These are phyloP conservation scores for Mycotypha africana DNA, from an alignment of 371 early-diverging fungal genomes.

Conservation along the genomic window DNA sequence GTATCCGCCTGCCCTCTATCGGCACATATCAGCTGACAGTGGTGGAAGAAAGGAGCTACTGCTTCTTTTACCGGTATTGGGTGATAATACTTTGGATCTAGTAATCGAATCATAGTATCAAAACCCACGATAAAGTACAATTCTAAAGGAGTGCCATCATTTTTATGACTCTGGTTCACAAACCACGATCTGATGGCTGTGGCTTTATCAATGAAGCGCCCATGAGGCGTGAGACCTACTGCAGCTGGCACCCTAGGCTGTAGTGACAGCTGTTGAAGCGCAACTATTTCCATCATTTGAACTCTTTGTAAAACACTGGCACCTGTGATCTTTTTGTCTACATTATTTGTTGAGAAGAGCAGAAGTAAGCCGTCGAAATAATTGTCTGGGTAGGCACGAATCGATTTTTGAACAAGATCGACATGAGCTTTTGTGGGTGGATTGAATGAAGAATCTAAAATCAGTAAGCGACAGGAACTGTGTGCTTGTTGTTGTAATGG, in stretches of 20 bases:
- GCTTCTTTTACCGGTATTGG: constrained; percentile 24
- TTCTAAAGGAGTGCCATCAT: constrained; percentile 19
- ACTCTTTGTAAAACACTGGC: constrained; percentile 41
- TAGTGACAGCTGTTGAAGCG: constrained; percentile 16
- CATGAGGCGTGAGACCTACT: constrained; percentile 50
- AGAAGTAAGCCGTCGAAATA: constrained; percentile 42
- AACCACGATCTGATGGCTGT: constrained; percentile 19
- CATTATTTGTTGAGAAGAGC: constrained; percentile 53
- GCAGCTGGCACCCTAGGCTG: constrained; percentile 22
- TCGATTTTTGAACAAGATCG: constrained; percentile 30
- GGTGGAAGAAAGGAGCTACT: constrained; percentile 43
- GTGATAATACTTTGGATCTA: constrained; percentile 59
- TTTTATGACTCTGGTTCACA: background rate
- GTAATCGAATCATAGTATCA: constrained; percentile 55
- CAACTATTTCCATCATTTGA: constrained; percentile 52
- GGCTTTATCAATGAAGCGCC: constrained; percentile 59
- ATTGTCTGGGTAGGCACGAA: constrained; percentile 12
- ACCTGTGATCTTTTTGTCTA: constrained; percentile 50
- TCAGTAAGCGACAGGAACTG: constrained; percentile 17
- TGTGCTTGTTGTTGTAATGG: too few species aligned
- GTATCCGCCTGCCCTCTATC: constrained; percentile 30
- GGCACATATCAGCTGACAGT: constrained; percentile 40
- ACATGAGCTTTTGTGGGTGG: constrained; percentile 62
- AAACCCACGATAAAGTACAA: constrained; percentile 60
- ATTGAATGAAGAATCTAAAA: constrained; percentile 66